These are phyloP conservation scores for Rhizopogon roseolus DNA, from an alignment of 768 basidiomycete genomes.

Conservation along the genomic window DNA sequence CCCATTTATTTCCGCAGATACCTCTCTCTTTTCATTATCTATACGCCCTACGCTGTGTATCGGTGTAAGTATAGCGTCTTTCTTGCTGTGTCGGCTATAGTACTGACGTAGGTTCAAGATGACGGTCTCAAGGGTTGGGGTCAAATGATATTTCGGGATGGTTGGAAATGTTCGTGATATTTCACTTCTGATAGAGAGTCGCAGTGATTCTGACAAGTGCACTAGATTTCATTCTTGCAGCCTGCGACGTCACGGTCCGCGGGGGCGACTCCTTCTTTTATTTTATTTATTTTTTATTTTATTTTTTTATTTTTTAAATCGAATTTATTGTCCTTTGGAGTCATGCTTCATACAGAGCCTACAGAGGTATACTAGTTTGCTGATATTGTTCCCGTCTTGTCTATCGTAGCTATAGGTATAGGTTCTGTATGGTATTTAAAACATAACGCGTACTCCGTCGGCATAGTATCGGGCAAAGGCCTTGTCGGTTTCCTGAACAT, in stretches of 20 bases:
- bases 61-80: slow-evolving; percentile 48
- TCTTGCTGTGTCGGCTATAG: not conserved
- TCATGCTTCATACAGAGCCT: too few species aligned
- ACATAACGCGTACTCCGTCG: too few species aligned
- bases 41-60: slow-evolving; percentile 89
- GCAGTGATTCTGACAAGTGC: slow-evolving; percentile 1
- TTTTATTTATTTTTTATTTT: too few species aligned
- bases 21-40: slow-evolving; percentile 66
- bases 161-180: slow-evolving; percentile 74
- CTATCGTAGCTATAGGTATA: too few species aligned
- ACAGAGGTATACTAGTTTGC: too few species aligned
- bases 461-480: too few species aligned
- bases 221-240: slow-evolving; percentile 71
- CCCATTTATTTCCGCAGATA: slow-evolving; percentile 44
- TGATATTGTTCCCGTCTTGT: too few species aligned
- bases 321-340: too few species aligned
- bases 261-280: slow-evolving; percentile 89
- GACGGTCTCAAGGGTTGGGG: slow-evolving; percentile 84
- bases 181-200: not conserved
- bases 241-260: slow-evolving; percentile 79
- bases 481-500: too few species aligned
- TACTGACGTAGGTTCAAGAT: slow-evolving; percentile 37
- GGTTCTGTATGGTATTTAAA: too few species aligned
- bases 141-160: slow-evolving; percentile 66
- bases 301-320: too few species aligned